phyloP scores from a whole-genome alignment of 2,329 filamentous ascomycete genomes.

The Colletotrichum tabaci region DNA sequence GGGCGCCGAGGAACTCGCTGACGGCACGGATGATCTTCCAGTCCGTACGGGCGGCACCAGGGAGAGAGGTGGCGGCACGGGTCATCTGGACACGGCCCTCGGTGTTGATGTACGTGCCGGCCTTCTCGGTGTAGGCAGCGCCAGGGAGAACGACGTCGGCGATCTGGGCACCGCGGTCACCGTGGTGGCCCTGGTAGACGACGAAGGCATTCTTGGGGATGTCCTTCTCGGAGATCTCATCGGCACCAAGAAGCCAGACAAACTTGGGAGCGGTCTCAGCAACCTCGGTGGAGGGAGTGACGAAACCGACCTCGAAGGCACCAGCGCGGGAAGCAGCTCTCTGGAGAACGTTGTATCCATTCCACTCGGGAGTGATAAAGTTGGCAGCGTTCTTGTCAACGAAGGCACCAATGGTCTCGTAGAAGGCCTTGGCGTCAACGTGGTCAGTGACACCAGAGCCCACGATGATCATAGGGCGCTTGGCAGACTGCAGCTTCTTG shows the following conservation, averaged over 20 bases:
- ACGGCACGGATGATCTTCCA: slow-evolving; percentile 98
- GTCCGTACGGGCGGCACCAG: slow-evolving; percentile 92
- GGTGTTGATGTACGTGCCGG: slow-evolving; percentile 96
- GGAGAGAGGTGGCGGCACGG: slow-evolving; percentile 88
- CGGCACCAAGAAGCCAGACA: slow-evolving; percentile 95
- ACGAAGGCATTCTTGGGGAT: slow-evolving; percentile 97
- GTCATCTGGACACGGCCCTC: slow-evolving; percentile 97
- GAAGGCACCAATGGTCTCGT: slow-evolving; percentile 90
- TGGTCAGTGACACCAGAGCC: slow-evolving; percentile 95
- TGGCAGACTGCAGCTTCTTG: slow-evolving; percentile 89
- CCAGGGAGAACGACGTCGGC: slow-evolving; percentile 95
- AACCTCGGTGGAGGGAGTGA: slow-evolving; percentile 84
- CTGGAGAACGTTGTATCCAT: slow-evolving; percentile 97
- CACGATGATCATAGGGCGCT: slow-evolving; percentile 96
- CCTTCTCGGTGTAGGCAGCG: slow-evolving; percentile 97
- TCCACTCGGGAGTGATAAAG: slow-evolving; percentile 93
- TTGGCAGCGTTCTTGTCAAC: slow-evolving; percentile 93
- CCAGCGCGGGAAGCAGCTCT: slow-evolving; percentile 92
- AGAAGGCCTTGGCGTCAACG: slow-evolving; percentile 90
- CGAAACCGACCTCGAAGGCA: slow-evolving; percentile 96
- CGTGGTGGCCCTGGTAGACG: slow-evolving; percentile 98
- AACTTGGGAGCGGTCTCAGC: slow-evolving; percentile 93
- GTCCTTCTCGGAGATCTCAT: slow-evolving; percentile 87
- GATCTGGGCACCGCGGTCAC: slow-evolving; percentile 91
- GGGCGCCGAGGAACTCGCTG: slow-evolving; percentile 89